A percentile compares a stretch with the other conserved stretches of the same genome.
Conservation (phyloP, 2,329 filamentous ascomycete species). For the Aspergillus sp. region DNA sequence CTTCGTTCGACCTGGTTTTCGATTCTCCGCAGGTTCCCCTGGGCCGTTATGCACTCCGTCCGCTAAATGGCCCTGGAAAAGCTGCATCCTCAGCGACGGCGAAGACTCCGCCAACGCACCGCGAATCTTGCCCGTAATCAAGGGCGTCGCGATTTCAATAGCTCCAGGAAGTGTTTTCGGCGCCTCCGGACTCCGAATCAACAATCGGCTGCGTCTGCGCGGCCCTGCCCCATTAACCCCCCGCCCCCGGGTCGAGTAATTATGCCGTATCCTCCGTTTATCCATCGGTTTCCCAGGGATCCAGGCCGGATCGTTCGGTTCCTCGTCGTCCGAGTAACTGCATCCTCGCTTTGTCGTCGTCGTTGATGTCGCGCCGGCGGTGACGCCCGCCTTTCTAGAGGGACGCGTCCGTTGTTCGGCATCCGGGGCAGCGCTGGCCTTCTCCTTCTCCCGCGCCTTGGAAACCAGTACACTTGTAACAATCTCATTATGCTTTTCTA, state of each 20-base stretch:
- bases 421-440: conserved; percentile 1
- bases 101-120: conserved; percentile 12
- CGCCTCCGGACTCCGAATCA: conserved; percentile 37
- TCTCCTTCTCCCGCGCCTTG: conserved; percentile 19
- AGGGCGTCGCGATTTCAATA: conserved; percentile 43
- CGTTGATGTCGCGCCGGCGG: no score
- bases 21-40: conserved; percentile 1
- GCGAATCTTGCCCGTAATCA: conserved; percentile 38
- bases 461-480: conserved; percentile 28
- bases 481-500: conserved; percentile 42
- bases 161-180: conserved; percentile 38
- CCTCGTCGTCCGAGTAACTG: conserved; percentile 35
- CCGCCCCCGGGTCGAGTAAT: conserved; percentile 36
- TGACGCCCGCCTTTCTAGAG: neutral
- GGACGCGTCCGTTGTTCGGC: conserved; percentile 1
- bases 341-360: conserved; percentile 8
- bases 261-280: conserved; percentile 37
- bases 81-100: conserved; percentile 22
- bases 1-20: conserved; percentile 24
- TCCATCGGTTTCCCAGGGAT: conserved; percentile 32
- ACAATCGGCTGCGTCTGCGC: conserved; percentile 28
- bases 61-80: conserved; percentile 14
- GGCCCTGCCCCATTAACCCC: conserved; percentile 16
- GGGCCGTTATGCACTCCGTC: neutral
- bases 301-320: conserved; percentile 41